Evolutionary conservation across 768 basidiomycete genomes (phyloP).

Genomic region (Holtermanniella nyarrowii): DNA sequence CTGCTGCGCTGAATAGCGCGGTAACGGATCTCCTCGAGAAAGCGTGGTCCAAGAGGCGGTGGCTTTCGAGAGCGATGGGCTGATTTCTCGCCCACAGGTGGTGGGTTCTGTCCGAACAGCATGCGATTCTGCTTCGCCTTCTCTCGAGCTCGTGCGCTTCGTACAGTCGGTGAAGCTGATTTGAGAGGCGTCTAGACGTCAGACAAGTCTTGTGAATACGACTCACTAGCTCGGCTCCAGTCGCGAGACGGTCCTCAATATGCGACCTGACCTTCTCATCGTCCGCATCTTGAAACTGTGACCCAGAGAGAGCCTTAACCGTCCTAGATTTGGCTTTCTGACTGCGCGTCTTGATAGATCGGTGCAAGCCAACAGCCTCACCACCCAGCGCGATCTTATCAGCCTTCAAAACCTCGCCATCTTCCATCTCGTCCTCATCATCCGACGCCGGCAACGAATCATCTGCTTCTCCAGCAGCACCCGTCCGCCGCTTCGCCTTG

Average conservation of each 20-base stretch:
- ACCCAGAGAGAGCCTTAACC: constrained; percentile 25
- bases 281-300: constrained; percentile 41
- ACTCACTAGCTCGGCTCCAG: constrained; percentile 48
- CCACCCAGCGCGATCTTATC: constrained; percentile 20
- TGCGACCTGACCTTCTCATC: constrained; percentile 59
- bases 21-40: constrained; percentile 37
- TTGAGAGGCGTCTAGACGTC: constrained; percentile 18
- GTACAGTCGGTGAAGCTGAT: constrained; percentile 5
- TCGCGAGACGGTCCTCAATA: constrained; percentile 71
- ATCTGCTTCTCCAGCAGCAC: constrained; percentile 2
- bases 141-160: constrained; percentile 28
- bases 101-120: constrained; percentile 14
- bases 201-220: background rate
- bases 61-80: constrained; percentile 13
- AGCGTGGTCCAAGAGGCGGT: constrained; percentile 31
- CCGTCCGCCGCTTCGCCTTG: background rate
- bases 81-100: constrained; percentile 31
- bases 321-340: constrained; percentile 24
- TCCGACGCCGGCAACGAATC: constrained; percentile 3
- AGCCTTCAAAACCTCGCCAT: constrained; percentile 41
- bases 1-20: constrained; percentile 27
- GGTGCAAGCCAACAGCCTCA: constrained; percentile 15
- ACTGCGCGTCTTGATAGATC: constrained; percentile 9
- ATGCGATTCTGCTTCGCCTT: constrained; percentile 8
- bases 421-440: constrained; percentile 21